Evolutionary conservation across 371 early-diverging fungal species (phyloP), one percentile per base, ranked within the genome.

Genomic region (Mucor racemosus): DNA sequence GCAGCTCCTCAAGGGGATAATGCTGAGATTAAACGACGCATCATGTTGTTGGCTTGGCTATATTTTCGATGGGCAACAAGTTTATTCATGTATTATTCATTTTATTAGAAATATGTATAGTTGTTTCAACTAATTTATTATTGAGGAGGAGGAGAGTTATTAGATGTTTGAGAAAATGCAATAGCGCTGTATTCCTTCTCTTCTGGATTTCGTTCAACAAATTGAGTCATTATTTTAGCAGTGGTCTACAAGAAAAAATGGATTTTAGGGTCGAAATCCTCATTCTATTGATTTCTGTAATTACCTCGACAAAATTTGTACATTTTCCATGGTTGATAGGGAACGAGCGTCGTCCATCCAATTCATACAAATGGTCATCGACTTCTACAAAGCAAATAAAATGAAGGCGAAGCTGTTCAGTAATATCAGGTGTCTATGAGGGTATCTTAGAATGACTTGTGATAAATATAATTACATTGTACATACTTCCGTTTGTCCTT

Each of bases 321-420:
- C 82, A 80, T 36, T 82, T 72, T 9, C 96, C 96, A 70, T 94
- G 95, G 74, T 92, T 88, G 63, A 97, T 89, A 9, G 97, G 97
- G 34, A 83, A 88, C 3, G 82, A 80, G 48, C 89, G 90, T 35
- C 88, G 80, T 57, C 97, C 96, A 72, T 97, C 97, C 62, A 97
- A 71, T 71, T 97, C 97, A 64, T 91, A 95, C n/a, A 97, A 38
- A 11, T 85, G 77, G 17, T 93, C 90, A 38, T 91, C 92, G 10
- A 84, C 80, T 31, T 85, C 75, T 10, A 94, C 85, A 80, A 96
- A 91, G 19, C 91, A 88, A 6, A 94, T 84, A 74, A 93, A 98
- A 75, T 97, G 98, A 65, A 92, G 80, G 44, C 92, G 77, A 15
- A 94, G 86, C 3, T 91, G 88, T 9, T 84, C 90, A 5, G 91